Base-by-base conservation (phyloP, 2,329 filamentous ascomycete species). In the Botryotinia globosa region DNA sequence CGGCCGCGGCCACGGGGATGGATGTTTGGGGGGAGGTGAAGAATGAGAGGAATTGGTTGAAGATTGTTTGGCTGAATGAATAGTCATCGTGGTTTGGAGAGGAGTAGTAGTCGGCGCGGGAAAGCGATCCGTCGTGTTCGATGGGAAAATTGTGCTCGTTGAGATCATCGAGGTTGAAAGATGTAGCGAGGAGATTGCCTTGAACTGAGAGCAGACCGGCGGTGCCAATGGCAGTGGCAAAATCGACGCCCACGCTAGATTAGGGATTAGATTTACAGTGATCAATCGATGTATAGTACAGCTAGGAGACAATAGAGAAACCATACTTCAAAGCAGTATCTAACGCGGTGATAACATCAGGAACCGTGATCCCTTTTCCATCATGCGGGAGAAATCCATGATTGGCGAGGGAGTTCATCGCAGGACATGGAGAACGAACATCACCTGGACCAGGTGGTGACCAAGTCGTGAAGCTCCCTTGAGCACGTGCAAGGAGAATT, bases 101-200 rank as follows among this genome's bases (percentile, higher is more conserved):
- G 37, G 80, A 77, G 71, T 76, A 80, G 62, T 77, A 77, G 71
- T 83, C 81, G 16, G 77, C 74, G 45, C 82, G 77, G 29, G 77
- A 80, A 51, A 82, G 73, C 39, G 78, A 80, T 12, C 77, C 80
- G 71, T 82, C 81, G 75, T 83, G 81, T 75, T 83, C 81, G 71
- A 82, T 82, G 22, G 79, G 77, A 62, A 80, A 80, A 74, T 81
- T 80, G 74, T 82, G 79, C 63, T 77, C 71, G 29, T 69, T 61
- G 6, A 79, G 64, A 56, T 78, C 63, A 25, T 75, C 59, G 16
- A 80, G 74, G 44, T 78, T 69, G 70, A 80, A 80, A 10, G 71
- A 73, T 22, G 72, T 73, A 32, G 71, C 69, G n/a, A 76, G 72
- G 5, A 63, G 73, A 64, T 76, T 75, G n/a, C 68, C 69, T 6